Evolutionary conservation across 495 filamentous ascomycete species (phyloP).

Genomic region (Neurospora sp.): DNA sequence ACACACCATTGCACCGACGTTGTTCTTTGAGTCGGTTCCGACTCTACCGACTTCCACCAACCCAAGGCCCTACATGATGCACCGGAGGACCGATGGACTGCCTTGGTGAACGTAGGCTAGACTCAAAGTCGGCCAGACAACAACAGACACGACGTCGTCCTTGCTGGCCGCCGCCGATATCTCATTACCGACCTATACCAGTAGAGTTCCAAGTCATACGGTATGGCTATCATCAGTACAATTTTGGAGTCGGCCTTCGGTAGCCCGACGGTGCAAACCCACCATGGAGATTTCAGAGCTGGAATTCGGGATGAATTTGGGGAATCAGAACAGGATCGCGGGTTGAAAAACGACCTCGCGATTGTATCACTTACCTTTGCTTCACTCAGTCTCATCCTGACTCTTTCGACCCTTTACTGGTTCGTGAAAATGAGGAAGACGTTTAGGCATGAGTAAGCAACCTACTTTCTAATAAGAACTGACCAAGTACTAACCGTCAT

Average conservation of each 20-base stretch:
- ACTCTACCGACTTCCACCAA: slow-evolving; percentile 1
- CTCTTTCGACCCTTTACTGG: slow-evolving; percentile 53
- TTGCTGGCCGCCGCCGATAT: not conserved
- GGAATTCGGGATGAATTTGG: not conserved
- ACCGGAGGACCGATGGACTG: slow-evolving; percentile 4
- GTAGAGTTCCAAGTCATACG: not conserved
- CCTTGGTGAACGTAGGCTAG: slow-evolving; percentile 9
- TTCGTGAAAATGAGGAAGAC: slow-evolving; percentile 62
- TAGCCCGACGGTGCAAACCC: not conserved
- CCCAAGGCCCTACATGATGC: slow-evolving; percentile 4
- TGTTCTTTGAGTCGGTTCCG: not conserved
- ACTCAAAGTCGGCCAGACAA: slow-evolving; percentile 8
- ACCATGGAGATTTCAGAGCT: not conserved
- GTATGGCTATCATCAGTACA: not conserved
- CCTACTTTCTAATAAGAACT: not conserved
- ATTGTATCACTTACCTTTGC: slow-evolving; percentile 25
- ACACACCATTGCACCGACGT: not conserved
- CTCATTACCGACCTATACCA: not conserved
- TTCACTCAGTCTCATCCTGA: slow-evolving; percentile 42
- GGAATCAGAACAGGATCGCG: not conserved
- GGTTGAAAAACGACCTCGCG: slow-evolving; percentile 4
- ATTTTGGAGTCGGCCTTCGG: not conserved
- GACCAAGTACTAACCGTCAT: not conserved
- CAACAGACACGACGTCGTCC: not conserved
- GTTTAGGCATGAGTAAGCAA: slow-evolving; percentile 61